Evolutionary conservation across 2,329 filamentous ascomycete species (phyloP), one percentile per base, ranked within the genome.

Genomic region (Fusarium cicatricum): DNA sequence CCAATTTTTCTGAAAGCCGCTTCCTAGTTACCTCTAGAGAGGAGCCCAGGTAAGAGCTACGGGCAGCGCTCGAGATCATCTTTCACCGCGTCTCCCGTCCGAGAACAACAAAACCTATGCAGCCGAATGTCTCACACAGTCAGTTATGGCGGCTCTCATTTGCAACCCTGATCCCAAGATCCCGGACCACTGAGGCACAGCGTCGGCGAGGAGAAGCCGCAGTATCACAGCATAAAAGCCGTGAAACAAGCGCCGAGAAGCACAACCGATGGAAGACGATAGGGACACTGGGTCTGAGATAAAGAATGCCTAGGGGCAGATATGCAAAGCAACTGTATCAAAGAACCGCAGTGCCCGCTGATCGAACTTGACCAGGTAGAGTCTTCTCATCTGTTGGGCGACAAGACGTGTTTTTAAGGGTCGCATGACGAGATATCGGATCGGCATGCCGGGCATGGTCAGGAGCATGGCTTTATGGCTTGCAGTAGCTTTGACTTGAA

Each of bases 161-260:
- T 42, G 41, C 47, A 44, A 36, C 15, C 47, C 43, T 37, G 32
- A 40, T 19, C 32, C 19, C 26, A 36, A 38, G 23, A 50, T 42
- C 39, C 46, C 33, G 46, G 48, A 29, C 26, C 45, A 31, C 36
- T 21, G 16, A 32, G 16, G 14, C 46, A 55, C 48, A 55, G 50
- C 54, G 55, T 50, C 41, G 32, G 42, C 47, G 43, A 55, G 29
- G 50, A 46, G 41, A 57, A 53, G 46, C 36, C 28, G 31, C 36
- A 43, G 63, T 52, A 26, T 33, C 45, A 62, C 65, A 40, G 33
- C 44, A 46, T 52, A 41, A 41, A 45, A 43, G 44, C 31, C 32
- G 64, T 65, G 36, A 43, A 33, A 64, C 48, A 49, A 55, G 58
- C 58, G 40, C 46, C 53, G 14, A n/a, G 14, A 14, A 32, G 29